These are phyloP conservation scores for Xylaria sp. DNA, from an alignment of 2,329 filamentous ascomycete genomes.

Conservation along the genomic window DNA sequence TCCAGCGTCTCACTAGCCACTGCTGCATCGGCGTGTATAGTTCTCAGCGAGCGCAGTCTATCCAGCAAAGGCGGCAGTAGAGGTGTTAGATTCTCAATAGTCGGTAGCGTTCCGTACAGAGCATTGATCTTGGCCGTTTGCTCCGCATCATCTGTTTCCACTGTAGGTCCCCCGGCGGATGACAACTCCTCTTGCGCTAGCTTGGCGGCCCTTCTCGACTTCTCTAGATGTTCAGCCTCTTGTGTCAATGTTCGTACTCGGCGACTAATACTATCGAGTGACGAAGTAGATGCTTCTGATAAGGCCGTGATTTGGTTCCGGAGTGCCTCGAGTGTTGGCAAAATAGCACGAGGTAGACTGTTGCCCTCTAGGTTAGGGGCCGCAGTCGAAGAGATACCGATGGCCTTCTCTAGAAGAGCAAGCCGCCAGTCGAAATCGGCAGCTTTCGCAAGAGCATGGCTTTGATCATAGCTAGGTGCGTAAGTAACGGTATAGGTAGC, in stretches of 20 bases:
- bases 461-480: conserved; percentile 67
- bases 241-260: conserved; percentile 72
- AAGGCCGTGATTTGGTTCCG: conserved; percentile 81
- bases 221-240: conserved; percentile 75
- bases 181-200: conserved; percentile 64
- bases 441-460: conserved; percentile 75
- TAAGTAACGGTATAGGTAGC: conserved; percentile 70
- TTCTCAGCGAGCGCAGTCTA: conserved; percentile 79
- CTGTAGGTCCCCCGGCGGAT: conserved; percentile 49
- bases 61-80: conserved; percentile 85
- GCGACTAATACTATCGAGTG: conserved; percentile 73
- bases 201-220: conserved; percentile 67
- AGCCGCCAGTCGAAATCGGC: conserved; percentile 89
- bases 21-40: conserved; percentile 86
- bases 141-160: conserved; percentile 63
- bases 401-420: conserved; percentile 74
- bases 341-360: conserved; percentile 68
- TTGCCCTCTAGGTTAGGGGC: conserved; percentile 66
- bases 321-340: conserved; percentile 81
- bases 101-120: conserved; percentile 85
- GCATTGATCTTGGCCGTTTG: conserved; percentile 88
- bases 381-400: conserved; percentile 77
- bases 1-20: conserved; percentile 78
- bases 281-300: conserved; percentile 72
- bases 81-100: conserved; percentile 84